Percentiles rank a stretch among this genome's conserved stretches.
phyloP scores from a whole-genome alignment of 2,329 filamentous ascomycete genomes.

The Emergomyces pasteurianus region DNA sequence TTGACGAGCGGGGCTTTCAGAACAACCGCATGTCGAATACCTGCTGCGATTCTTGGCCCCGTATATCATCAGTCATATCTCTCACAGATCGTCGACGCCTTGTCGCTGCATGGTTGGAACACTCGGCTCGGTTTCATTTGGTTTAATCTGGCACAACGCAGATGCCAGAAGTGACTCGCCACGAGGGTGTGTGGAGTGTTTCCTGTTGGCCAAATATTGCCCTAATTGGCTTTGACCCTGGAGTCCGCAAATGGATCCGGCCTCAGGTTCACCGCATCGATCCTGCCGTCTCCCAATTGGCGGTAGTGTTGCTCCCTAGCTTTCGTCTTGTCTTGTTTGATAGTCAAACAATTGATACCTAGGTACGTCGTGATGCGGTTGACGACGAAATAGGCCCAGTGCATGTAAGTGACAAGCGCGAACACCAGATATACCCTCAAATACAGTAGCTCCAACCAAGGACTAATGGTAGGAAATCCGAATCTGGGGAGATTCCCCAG shows the following conservation, averaged over 20 bases:
- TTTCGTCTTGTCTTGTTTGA: slow-evolving; percentile 35
- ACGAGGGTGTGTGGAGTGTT: neutral
- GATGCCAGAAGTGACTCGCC: neutral
- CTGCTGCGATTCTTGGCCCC: neutral
- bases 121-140: neutral
- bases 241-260: neutral
- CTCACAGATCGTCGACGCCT: neutral
- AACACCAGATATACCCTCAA: slow-evolving; percentile 76
- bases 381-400: slow-evolving; percentile 86
- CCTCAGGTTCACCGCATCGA: slow-evolving; percentile 1
- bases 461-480: slow-evolving; percentile 55
- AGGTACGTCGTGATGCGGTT: slow-evolving; percentile 83
- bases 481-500: slow-evolving; percentile 71
- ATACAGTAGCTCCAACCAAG: slow-evolving; percentile 62
- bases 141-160: neutral
- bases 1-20: too few relatives aligned
- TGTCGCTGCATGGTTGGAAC: neutral
- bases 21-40: neutral
- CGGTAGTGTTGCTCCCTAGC: slow-evolving; percentile 27
- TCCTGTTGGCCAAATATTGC: neutral
- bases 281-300: slow-evolving; percentile 20
- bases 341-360: slow-evolving; percentile 89
- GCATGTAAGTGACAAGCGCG: slow-evolving; percentile 72
- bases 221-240: neutral
- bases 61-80: neutral